Evolutionary conservation across 805 yeast genomes (phyloP).

Genomic region (Saccharomycopsis schoenii): DNA sequence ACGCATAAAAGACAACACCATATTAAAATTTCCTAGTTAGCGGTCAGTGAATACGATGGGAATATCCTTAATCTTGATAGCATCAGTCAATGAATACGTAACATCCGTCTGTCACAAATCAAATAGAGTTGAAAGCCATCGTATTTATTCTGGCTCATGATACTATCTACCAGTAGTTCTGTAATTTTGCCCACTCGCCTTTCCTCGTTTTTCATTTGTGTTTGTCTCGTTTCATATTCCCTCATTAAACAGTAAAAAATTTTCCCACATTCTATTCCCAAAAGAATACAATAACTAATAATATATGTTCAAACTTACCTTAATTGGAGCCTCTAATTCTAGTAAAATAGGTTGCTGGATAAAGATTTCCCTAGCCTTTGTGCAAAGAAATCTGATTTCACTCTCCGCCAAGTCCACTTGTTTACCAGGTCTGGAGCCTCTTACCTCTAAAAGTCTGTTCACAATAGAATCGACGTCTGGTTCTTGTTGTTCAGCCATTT

Average conservation of each 20-base stretch:
- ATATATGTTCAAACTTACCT: conserved; percentile 36
- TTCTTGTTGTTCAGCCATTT: conserved; percentile 47
- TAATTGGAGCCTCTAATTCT: conserved; percentile 96
- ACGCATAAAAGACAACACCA: no score
- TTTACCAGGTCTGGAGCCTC: conserved; percentile 98
- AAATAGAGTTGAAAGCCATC: no score
- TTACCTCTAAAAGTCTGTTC: conserved; percentile 91
- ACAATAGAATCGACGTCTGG: conserved; percentile 95
- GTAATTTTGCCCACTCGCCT: background rate
- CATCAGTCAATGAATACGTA: no score
- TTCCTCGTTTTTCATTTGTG: background rate
- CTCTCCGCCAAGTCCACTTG: conserved; percentile 89
- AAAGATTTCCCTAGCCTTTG: conserved; percentile 96
- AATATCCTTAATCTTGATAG: no score
- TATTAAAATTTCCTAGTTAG: no score
- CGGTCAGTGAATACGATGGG: no score
- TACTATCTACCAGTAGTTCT: background rate
- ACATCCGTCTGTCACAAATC: no score
- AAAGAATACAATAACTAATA: background rate
- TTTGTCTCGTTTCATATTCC: background rate
- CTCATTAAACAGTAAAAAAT: no score
- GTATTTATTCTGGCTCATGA: no score
- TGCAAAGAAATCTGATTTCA: conserved; percentile 91
- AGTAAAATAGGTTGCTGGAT: conserved; percentile 94
- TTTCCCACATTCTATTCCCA: background rate